Conservation (phyloP, 1,284 basidiomycete genomes). For the Moesziomyces parantarcticus region DNA sequence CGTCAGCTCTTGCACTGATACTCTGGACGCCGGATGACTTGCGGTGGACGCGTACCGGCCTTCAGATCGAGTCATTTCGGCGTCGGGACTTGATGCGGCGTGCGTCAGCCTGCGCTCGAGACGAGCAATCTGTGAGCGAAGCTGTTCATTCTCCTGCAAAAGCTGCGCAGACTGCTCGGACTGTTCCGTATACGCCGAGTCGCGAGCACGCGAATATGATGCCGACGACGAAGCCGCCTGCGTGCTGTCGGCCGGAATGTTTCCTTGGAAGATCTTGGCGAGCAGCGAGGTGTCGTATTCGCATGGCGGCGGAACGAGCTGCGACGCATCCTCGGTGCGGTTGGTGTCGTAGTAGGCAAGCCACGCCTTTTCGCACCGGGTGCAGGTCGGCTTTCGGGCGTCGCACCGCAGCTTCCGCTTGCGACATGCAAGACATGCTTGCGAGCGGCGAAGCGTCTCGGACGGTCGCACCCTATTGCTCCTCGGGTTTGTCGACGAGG, state of each 20-base stretch:
- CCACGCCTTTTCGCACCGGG: conserved; percentile 38
- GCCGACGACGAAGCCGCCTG: conserved; percentile 1
- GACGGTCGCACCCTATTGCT: conserved; percentile 9
- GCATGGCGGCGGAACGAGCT: conserved; percentile 19
- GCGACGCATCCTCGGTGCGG: neutral
- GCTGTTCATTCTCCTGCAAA: conserved; percentile 12
- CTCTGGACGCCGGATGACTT: neutral
- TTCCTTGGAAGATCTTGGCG: conserved; percentile 28
- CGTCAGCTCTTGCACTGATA: neutral
- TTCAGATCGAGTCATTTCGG: neutral
- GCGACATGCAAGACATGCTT: conserved; percentile 37
- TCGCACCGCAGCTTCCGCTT: conserved; percentile 42
- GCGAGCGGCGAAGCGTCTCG: conserved; percentile 33
- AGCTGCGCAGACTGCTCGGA: neutral
- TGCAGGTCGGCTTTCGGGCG: conserved; percentile 39
- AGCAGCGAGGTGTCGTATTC: conserved; percentile 38
- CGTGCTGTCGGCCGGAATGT: conserved; percentile 5
- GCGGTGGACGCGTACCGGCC: neutral
- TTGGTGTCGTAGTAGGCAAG: conserved; percentile 17
- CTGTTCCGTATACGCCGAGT: neutral
- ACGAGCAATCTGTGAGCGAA: conserved; percentile 17
- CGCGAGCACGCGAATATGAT: neutral
- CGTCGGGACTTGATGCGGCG: neutral
- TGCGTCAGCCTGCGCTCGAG: conserved; percentile 11
- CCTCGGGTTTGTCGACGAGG: neutral